Evolutionary conservation across 345 rosid genomes (phyloP).

Genomic region (Citrus reticulata): DNA sequence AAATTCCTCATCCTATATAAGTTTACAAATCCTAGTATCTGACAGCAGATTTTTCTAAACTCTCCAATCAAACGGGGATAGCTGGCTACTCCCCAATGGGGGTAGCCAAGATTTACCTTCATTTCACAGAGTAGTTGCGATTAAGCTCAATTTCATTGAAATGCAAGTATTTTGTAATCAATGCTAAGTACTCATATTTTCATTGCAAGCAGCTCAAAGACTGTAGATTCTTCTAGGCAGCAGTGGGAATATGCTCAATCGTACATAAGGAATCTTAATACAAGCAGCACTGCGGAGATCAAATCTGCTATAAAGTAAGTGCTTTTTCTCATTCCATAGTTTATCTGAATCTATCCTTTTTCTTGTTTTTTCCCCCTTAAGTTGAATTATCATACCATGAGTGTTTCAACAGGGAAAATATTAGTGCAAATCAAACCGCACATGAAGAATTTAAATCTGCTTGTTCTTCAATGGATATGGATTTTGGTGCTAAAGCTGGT

Average conservation of each 20-base stretch:
- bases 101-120: background rate
- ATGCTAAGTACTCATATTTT: constrained; percentile 3
- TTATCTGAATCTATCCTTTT: background rate
- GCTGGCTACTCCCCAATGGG: too few relatives aligned
- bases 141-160: background rate
- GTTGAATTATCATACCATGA: background rate
- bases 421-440: constrained; percentile 25
- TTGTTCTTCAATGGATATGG: constrained; percentile 41
- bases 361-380: background rate
- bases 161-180: background rate
- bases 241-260: constrained; percentile 57
- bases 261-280: constrained; percentile 25
- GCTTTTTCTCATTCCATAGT: background rate
- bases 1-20: background rate
- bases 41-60: background rate
- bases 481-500: constrained; percentile 35
- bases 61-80: background rate
- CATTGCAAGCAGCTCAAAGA: constrained; percentile 46
- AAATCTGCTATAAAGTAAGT: constrained; percentile 36
- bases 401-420: constrained; percentile 44
- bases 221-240: constrained; percentile 37
- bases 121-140: background rate
- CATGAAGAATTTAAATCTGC: constrained; percentile 44
- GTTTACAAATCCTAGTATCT: background rate
- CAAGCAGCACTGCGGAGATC: constrained; percentile 29